These are phyloP conservation scores for Gynochthodes officinalis DNA, from an alignment of 257 asterid species.

Conservation along the genomic window DNA sequence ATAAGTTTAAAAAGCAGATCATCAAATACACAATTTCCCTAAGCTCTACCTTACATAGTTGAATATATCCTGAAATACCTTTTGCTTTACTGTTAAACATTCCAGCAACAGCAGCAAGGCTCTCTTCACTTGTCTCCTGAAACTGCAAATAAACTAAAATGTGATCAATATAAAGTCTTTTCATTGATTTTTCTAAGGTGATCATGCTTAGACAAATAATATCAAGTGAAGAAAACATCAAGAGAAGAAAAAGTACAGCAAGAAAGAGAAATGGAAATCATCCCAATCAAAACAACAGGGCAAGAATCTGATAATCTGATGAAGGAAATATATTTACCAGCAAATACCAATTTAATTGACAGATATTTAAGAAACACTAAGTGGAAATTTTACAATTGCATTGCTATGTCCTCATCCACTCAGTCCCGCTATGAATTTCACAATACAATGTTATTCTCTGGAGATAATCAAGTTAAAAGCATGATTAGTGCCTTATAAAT, in stretches of 20 bases:
- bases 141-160: conserved; percentile 46
- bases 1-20: background rate
- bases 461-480: background rate
- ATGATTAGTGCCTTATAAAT: background rate
- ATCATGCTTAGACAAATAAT: background rate
- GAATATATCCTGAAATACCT: conserved; percentile 46
- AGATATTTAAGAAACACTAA: background rate
- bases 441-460: background rate
- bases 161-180: background rate
- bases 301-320: background rate
- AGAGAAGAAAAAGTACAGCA: conserved; percentile 7
- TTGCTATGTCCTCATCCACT: background rate
- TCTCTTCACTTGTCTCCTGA: conserved; percentile 94
- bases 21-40: background rate
- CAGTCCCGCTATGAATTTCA: background rate
- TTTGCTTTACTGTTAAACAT: conserved; percentile 98
- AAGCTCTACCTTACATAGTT: background rate
- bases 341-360: background rate
- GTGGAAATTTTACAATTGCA: background rate
- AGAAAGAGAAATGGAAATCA: conserved; percentile 6
- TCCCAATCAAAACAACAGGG: background rate
- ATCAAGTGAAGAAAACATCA: background rate
- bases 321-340: background rate
- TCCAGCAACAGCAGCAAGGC: conserved; percentile 99
- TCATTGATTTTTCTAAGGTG: background rate